Percentiles rank a stretch among this genome's conserved stretches.
Conservation (phyloP, 768 basidiomycete species). For the Serpula lacrymans region DNA sequence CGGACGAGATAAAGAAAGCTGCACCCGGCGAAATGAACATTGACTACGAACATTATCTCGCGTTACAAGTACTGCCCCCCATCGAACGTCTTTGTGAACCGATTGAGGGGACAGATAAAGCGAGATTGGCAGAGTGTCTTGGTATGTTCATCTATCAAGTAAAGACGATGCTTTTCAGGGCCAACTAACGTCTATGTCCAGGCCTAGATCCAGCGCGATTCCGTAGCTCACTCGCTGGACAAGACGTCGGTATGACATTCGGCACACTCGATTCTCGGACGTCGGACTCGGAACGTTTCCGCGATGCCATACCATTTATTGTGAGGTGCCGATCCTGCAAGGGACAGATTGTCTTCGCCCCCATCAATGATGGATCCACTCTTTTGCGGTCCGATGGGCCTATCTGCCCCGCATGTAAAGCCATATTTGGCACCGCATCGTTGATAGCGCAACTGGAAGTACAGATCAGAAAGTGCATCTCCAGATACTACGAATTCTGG, state of each 20-base stretch:
- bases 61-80: slow-evolving; percentile 89
- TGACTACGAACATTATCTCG: slow-evolving; percentile 90
- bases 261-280: slow-evolving; percentile 84
- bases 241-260: slow-evolving; percentile 61
- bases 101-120: slow-evolving; percentile 92
- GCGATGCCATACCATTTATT: slow-evolving; percentile 64
- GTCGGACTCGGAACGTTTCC: slow-evolving; percentile 85
- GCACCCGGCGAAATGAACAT: slow-evolving; percentile 60
- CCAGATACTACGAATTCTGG: slow-evolving; percentile 87
- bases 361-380: slow-evolving; percentile 56
- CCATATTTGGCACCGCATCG: slow-evolving; percentile 51
- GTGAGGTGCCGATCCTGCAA: slow-evolving; percentile 79
- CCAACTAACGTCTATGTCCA: slow-evolving; percentile 18
- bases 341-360: slow-evolving; percentile 51
- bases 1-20: slow-evolving; percentile 81
- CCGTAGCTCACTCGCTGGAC: slow-evolving; percentile 31
- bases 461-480: slow-evolving; percentile 76
- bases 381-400: slow-evolving; percentile 65
- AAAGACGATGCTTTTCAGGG: not conserved
- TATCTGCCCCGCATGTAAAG: slow-evolving; percentile 65
- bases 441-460: slow-evolving; percentile 82
- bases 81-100: slow-evolving; percentile 94
- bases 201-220: slow-evolving; percentile 64
- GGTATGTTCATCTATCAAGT: slow-evolving; percentile 55
- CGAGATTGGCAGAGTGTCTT: slow-evolving; percentile 91